Base-by-base conservation (phyloP, 2,329 filamentous ascomycete genomes). In the Phyllosticta citriasiana region DNA sequence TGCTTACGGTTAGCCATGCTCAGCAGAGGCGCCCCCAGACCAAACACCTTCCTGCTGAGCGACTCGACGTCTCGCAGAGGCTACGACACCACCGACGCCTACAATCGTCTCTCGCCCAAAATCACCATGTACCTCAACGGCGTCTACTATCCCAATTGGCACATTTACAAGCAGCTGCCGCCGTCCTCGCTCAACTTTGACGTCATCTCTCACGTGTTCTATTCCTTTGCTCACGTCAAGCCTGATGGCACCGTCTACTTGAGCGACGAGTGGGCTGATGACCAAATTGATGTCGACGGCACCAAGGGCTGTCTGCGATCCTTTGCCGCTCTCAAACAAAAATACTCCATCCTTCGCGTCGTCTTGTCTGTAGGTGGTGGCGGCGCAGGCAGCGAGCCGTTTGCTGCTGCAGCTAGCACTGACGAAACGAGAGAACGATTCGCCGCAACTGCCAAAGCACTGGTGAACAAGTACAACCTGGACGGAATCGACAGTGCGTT, bases 131-230 rank as follows among this genome's bases (percentile, higher is more conserved):
- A 70, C 62, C 70, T 83, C 69, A 94, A 94, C 73, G 89, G 87
- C 24, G 87, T 91, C 19, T 94, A 93, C 76, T 94, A 90, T 72
- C 88, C 88, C n/a, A 93, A 90, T 74, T 85, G 84, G 76, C 80
- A 85, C 62, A 83, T 91, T 66, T 91, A 91, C 74, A 80, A 82
- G 61, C 83, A 86, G 65, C 84, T 89, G 67, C 88, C 88, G 16
- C 89, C 89, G 0, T 88, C 84, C 1, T 84, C 84, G 60, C 77
- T 93, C 69, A 88, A 89, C 71, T 84, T 90, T 72, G 84, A 84
- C 65, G 89, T 87, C 68, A 85, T 93, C 68, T 91, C 87, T 66
- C 87, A 91, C 69, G 84, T 92, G 26, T 92, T 91, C 74, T 96
- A 24, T 79, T 94, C 53, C 79, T 94, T 54, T 86, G 89, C 25